Percentiles rank a stretch among this genome's conserved stretches.
These are phyloP conservation scores for Paramecium sonneborni DNA, from an alignment of 73 alveolate genomes.

Conservation along the genomic window DNA sequence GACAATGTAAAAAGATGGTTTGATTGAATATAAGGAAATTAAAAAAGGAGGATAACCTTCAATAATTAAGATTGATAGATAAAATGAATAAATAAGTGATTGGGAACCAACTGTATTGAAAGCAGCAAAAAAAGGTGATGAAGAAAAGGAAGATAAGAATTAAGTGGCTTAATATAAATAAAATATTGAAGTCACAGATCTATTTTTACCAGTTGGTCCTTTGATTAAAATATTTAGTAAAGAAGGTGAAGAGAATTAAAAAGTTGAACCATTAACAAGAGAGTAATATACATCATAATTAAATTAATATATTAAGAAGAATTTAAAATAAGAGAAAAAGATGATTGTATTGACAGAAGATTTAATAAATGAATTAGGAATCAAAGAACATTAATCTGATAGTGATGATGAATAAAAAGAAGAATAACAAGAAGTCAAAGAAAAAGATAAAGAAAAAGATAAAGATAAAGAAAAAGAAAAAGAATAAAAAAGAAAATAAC, in stretches of 20 bases:
- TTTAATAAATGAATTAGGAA: not conserved
- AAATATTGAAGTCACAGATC: not conserved
- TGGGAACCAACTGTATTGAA: slow-evolving; percentile 56
- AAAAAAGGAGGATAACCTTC: not conserved
- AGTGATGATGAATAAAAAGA: not conserved
- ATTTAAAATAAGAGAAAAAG: not conserved
- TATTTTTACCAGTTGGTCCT: slow-evolving; percentile 22
- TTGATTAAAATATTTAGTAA: not conserved
- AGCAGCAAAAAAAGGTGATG: not conserved
- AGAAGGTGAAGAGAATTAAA: not conserved
- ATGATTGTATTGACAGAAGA: not conserved
- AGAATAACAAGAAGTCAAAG: not conserved
- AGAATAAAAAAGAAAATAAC: not conserved
- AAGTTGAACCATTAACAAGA: slow-evolving; percentile 14
- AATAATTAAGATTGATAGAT: not conserved
- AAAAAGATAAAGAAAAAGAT: not conserved
- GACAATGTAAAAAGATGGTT: not conserved
- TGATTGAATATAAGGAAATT: slow-evolving; percentile 37
- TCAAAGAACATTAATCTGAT: not conserved
- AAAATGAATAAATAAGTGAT: not conserved
- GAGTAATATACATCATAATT: not conserved
- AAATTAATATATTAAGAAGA: not conserved
- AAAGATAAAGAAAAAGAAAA: not conserved
- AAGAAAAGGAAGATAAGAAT: not conserved
- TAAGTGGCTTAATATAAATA: not conserved